Conservation (phyloP, 345 rosid genomes). For the Angophora floribunda region DNA sequence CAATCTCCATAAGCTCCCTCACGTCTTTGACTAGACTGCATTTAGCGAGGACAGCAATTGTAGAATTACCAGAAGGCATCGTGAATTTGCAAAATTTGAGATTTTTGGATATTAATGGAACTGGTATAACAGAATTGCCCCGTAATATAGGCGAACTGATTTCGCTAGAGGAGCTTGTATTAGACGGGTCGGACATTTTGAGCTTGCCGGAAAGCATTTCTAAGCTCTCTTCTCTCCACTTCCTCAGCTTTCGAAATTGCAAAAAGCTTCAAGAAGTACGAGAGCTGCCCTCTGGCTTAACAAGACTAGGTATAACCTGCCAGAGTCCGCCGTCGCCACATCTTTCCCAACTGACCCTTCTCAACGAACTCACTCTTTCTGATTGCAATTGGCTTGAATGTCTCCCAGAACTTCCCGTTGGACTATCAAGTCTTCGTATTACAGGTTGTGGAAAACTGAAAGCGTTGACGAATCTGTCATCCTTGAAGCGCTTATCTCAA, state of each 20-base stretch:
- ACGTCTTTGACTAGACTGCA: background rate
- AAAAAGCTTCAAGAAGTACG: background rate
- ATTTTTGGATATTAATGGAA: background rate
- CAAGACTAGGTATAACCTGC: background rate
- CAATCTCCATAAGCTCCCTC: background rate
- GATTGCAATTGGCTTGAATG: background rate
- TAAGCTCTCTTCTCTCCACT: background rate
- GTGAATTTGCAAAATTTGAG: background rate
- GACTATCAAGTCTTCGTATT: background rate
- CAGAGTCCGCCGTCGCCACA: accelerated
- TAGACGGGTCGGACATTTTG: background rate
- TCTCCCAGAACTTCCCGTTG: background rate
- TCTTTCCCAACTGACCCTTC: background rate
- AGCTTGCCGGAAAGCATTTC: background rate
- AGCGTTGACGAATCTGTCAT: background rate
- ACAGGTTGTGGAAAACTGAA: background rate
- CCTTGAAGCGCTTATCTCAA: background rate
- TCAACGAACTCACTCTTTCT: background rate
- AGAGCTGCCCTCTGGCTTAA: background rate
- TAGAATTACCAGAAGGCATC: background rate
- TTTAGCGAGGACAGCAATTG: background rate
- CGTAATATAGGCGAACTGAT: background rate
- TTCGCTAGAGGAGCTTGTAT: background rate
- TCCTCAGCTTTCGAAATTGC: background rate
- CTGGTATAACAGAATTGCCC: background rate